Evolutionary conservation across 1,284 basidiomycete species (phyloP).

Genomic region (Chiua sp.): DNA sequence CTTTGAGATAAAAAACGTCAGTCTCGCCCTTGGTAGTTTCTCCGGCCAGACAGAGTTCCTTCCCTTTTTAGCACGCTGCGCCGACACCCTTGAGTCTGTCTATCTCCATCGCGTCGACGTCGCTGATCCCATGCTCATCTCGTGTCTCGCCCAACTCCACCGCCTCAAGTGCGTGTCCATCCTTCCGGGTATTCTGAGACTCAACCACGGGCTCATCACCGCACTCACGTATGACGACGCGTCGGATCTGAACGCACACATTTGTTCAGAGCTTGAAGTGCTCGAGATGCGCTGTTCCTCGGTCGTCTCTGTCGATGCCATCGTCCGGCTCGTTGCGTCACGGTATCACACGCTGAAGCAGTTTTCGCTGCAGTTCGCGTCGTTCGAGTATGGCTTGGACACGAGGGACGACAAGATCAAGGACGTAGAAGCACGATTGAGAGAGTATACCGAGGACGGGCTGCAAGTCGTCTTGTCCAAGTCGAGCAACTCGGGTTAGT

Average conservation of each 20-base stretch:
- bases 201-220: slow-evolving; percentile 36
- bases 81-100: slow-evolving; percentile 36
- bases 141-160: slow-evolving; percentile 28
- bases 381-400: slow-evolving; percentile 36
- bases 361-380: slow-evolving; percentile 33
- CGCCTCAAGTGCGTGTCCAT: slow-evolving; percentile 24
- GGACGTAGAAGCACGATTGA: slow-evolving; percentile 2
- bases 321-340: slow-evolving; percentile 32
- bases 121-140: slow-evolving; percentile 20
- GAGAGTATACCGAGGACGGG: slow-evolving; percentile 5
- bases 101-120: slow-evolving; percentile 32
- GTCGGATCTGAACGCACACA: not conserved
- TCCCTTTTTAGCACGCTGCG: slow-evolving; percentile 30
- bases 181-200: slow-evolving; percentile 32
- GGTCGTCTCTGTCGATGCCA: slow-evolving; percentile 25
- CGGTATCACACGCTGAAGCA: slow-evolving; percentile 22
- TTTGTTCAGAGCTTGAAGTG: slow-evolving; percentile 34
- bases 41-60: slow-evolving; percentile 34
- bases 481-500: not conserved
- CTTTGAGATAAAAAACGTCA: slow-evolving; percentile 34
- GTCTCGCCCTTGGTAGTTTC: slow-evolving; percentile 32
- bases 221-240: slow-evolving; percentile 19
- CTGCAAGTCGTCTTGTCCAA: not conserved
- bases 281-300: slow-evolving; percentile 36
- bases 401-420: slow-evolving; percentile 29